phyloP scores from a whole-genome alignment of 257 asterid genomes.

The Apocynum venetum region DNA sequence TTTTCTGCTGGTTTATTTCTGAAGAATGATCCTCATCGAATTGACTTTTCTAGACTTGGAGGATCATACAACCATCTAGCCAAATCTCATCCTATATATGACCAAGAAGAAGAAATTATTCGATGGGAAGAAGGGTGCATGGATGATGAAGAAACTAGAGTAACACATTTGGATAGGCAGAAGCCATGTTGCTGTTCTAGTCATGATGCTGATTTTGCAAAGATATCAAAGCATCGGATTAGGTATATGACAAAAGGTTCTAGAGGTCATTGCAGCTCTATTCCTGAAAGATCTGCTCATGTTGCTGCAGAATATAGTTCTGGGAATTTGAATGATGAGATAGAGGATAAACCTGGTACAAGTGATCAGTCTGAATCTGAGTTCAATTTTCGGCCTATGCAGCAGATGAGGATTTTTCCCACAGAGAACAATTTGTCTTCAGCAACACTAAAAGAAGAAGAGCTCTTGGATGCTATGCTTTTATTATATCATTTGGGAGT shows the following conservation, averaged over 20 bases:
- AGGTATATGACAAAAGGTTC: slow-evolving; percentile 51
- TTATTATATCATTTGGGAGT: slow-evolving; percentile 87
- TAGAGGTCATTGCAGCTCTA: slow-evolving; percentile 73
- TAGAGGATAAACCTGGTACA: slow-evolving; percentile 83
- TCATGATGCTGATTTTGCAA: slow-evolving; percentile 58
- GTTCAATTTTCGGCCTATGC: slow-evolving; percentile 68
- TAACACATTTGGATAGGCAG: slow-evolving; percentile 62
- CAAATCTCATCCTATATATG: slow-evolving; percentile 48
- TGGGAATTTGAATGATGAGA: slow-evolving; percentile 72
- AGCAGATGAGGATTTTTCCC: slow-evolving; percentile 55
- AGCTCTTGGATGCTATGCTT: slow-evolving; percentile 92
- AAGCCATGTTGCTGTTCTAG: slow-evolving; percentile 90
- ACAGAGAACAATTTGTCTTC: slow-evolving; percentile 57
- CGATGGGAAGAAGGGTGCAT: slow-evolving; percentile 95
- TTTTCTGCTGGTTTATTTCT: slow-evolving; percentile 76
- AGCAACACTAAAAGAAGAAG: slow-evolving; percentile 86
- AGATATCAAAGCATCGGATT: slow-evolving; percentile 45
- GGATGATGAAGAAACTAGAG: slow-evolving; percentile 75
- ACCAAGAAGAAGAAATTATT: slow-evolving; percentile 59
- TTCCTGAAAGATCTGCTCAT: slow-evolving; percentile 73
- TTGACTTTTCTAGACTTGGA: slow-evolving; percentile 86
- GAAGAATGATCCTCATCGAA: slow-evolving; percentile 79
- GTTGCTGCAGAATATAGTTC: slow-evolving; percentile 75
- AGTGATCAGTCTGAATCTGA: slow-evolving; percentile 84
- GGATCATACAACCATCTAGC: slow-evolving; percentile 79